Percentiles rank a stretch among this genome's conserved stretches.
These are phyloP conservation scores for Acanthamoeba castellanii DNA, from an alignment of 208 protist species.

Conservation along the genomic window DNA sequence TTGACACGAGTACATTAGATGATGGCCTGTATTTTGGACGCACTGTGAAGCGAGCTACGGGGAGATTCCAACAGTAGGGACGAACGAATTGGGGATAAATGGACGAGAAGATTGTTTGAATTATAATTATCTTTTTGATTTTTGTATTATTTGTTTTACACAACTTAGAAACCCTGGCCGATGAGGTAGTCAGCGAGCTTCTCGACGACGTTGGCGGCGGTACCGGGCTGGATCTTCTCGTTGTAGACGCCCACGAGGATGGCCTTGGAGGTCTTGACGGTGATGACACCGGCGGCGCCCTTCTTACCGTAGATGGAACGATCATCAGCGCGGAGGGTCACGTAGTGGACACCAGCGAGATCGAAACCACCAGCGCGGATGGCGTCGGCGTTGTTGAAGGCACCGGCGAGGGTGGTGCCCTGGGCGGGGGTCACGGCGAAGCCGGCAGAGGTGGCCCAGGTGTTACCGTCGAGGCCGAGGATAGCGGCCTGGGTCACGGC, in stretches of 20 bases:
- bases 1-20: too few species aligned
- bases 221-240: constrained; percentile 83
- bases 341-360: constrained; percentile 87
- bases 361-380: constrained; percentile 77
- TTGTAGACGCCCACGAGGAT: constrained; percentile 87
- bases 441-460: constrained; percentile 86
- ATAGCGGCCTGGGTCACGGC: constrained; percentile 84
- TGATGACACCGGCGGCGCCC: constrained; percentile 79
- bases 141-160: too few species aligned
- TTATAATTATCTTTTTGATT: too few species aligned
- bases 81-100: too few species aligned
- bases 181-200: constrained; percentile 89
- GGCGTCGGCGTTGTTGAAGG: constrained; percentile 70
- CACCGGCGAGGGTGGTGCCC: constrained; percentile 26
- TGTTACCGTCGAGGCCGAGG: constrained; percentile 84
- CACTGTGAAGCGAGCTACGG: too few species aligned
- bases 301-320: constrained; percentile 87
- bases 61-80: too few species aligned
- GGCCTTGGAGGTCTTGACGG: constrained; percentile 85
- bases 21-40: too few species aligned
- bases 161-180: constrained; percentile 82
- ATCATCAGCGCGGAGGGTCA: constrained; percentile 80
- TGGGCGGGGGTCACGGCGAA: constrained; percentile 80
- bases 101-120: too few species aligned
- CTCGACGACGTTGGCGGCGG: constrained; percentile 83